Evolutionary conservation across 2,329 filamentous ascomycete genomes (phyloP).

Genomic region (Diplodia corticola): DNA sequence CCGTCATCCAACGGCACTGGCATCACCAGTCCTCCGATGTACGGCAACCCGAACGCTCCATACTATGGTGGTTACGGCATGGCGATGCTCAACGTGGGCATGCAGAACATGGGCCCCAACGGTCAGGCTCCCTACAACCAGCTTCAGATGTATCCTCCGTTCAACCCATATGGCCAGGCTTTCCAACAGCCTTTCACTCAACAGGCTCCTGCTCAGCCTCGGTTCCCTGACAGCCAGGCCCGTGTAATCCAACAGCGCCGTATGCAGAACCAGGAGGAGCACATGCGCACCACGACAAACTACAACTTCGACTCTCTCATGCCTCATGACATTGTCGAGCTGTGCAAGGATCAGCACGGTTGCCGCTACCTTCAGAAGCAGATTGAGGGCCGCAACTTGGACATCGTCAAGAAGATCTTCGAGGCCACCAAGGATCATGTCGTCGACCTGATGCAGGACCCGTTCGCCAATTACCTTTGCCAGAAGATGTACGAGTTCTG

Average conservation of each 20-base stretch:
- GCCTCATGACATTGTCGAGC: conserved; percentile 77
- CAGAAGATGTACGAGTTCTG: conserved; percentile 97
- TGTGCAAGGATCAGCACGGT: conserved; percentile 98
- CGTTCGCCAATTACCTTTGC: conserved; percentile 98
- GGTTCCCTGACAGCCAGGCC: conserved; percentile 71
- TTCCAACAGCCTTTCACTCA: conserved; percentile 31
- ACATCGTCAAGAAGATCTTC: conserved; percentile 91
- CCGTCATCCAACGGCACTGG: background rate
- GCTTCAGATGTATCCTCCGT: conserved; percentile 27
- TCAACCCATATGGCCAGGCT: conserved; percentile 24
- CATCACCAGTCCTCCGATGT: conserved; percentile 1
- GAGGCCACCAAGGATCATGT: conserved; percentile 90
- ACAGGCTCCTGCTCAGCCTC: conserved; percentile 41
- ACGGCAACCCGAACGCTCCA: conserved; percentile 26
- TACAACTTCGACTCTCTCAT: conserved; percentile 76
- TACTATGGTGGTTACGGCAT: conserved; percentile 57
- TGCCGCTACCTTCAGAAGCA: conserved; percentile 97
- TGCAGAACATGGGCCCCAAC: conserved; percentile 61
- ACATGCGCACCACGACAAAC: conserved; percentile 64
- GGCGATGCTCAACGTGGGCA: conserved; percentile 65
- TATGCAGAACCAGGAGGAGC: conserved; percentile 68
- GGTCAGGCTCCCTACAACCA: conserved; percentile 30
- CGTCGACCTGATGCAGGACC: conserved; percentile 91
- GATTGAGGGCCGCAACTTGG: conserved; percentile 81
- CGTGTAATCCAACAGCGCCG: conserved; percentile 75